Base-by-base conservation (phyloP, 2,329 filamentous ascomycete species). In the Paecilomyces variotii region DNA sequence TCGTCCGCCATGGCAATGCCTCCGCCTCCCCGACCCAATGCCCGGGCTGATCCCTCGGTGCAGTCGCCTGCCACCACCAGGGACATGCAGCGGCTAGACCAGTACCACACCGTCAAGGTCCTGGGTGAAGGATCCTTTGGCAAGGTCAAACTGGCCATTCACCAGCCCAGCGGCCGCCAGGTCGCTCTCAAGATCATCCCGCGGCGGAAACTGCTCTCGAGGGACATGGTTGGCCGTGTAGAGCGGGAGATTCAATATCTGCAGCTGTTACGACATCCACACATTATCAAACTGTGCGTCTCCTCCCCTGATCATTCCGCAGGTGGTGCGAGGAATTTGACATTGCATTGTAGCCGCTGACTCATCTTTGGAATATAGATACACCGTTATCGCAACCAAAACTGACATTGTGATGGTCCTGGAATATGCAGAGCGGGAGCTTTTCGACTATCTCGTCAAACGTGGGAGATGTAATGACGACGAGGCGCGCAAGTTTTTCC, bases 351-450 rank as follows among this genome's bases (percentile, higher is more conserved):
- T 9, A n/a, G 28, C 28, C 53, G 55, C 24, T 24, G 50, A 34
- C 52, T n/a, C 53, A 26, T 24, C 25, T 55, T 49, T 24, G 34
- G 54, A 39, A 39, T 56, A 50, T 68, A 94, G 90, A 58, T 96
- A 91, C 76, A 97, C 94, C 30, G 94, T 99, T 63, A 97, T 99
- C 74, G 97, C 96, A 62, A 97, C 93, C 5, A 85, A 87, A 26
- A 86, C 84, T 62, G 94, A 99, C 73, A 99, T 99, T 72, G 94
- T 97, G 75, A 99, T 99, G 94, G 94, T 99, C 54, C 85, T 99
- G 65, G 94, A 99, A 76, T 99, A 96, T 76, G 94, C 94, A 50
- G 94, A 94, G 61, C 90, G 90, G 61, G 94, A 99, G 76, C 82
- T 99, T 60, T 99, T 99, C 76, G 93, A 99, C 76, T 97, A 97